Percentiles rank a stretch among this genome's conserved stretches.
Evolutionary conservation across 352 stramenopile genomes (phyloP).

Genomic region (Plasmopara viticola): DNA sequence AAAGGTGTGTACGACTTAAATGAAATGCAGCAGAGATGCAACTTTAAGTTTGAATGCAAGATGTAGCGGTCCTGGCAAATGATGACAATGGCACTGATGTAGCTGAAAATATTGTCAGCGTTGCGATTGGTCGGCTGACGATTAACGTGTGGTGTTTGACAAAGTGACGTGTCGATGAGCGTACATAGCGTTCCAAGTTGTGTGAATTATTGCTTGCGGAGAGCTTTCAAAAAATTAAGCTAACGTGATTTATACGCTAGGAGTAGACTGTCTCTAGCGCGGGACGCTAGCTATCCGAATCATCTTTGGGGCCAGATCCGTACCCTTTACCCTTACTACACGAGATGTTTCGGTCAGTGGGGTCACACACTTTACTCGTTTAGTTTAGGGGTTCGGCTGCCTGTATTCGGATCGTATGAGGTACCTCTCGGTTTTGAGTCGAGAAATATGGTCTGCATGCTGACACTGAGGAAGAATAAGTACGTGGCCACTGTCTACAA

Average conservation of each 20-base stretch:
- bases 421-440: no score
- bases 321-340: no score
- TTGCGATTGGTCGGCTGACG: slow-evolving; percentile 22
- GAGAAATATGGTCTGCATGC: slow-evolving; percentile 14
- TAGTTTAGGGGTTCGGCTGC: no score
- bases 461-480: slow-evolving; percentile 4
- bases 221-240: slow-evolving; percentile 7
- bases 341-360: slow-evolving; percentile 14
- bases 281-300: neutral
- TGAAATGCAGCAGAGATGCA: slow-evolving; percentile 7
- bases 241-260: neutral
- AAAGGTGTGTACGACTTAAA: neutral
- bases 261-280: neutral
- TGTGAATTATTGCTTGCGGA: slow-evolving; percentile 57
- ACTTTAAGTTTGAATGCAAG: slow-evolving; percentile 1
- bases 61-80: slow-evolving; percentile 2
- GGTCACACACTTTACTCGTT: no score
- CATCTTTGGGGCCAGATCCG: no score
- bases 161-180: slow-evolving; percentile 26
- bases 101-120: slow-evolving; percentile 37
- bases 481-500: slow-evolving; percentile 2
- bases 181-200: slow-evolving; percentile 44
- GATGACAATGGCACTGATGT: slow-evolving; percentile 13
- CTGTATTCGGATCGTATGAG: no score
- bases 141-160: slow-evolving; percentile 38